Evolutionary conservation across 495 filamentous ascomycete genomes (phyloP).

Genomic region (Hypomontagnella monticulosa): DNA sequence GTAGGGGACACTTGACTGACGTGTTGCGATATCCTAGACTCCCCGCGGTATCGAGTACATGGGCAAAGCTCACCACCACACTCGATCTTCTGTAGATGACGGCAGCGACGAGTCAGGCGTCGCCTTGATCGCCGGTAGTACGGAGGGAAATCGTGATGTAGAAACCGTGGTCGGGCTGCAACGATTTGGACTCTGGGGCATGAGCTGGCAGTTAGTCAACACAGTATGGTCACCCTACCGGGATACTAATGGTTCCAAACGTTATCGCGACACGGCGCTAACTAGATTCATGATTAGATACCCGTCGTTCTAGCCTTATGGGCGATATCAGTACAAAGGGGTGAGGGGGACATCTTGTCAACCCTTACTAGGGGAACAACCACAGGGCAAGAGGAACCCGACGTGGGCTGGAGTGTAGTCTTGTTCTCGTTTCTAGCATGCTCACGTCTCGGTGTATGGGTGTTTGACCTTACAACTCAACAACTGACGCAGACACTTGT

Average conservation of each 20-base stretch:
- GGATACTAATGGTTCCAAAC: neutral
- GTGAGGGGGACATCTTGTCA: conserved; percentile 5
- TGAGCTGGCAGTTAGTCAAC: conserved; percentile 53
- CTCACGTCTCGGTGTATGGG: conserved; percentile 58
- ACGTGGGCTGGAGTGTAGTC: conserved; percentile 42
- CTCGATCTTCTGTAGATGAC: neutral
- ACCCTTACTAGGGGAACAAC: conserved; percentile 1
- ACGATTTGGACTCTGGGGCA: conserved; percentile 55
- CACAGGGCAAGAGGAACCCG: conserved; percentile 19
- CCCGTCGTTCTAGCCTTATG: conserved; percentile 52
- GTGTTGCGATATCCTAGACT: conserved; percentile 21
- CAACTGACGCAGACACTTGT: conserved; percentile 56
- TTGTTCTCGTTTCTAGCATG: conserved; percentile 55
- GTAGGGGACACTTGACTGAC: too few species aligned
- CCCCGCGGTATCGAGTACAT: conserved; percentile 51
- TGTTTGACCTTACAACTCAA: conserved; percentile 58
- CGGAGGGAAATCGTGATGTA: conserved; percentile 31
- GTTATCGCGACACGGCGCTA: neutral
- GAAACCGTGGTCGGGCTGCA: conserved; percentile 50
- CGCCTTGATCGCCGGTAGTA: conserved; percentile 30
- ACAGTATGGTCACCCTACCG: conserved; percentile 37
- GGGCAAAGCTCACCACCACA: conserved; percentile 32
- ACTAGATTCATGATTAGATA: conserved; percentile 36
- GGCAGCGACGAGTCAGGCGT: conserved; percentile 39
- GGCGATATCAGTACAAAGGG: conserved; percentile 41